phyloP scores from a whole-genome alignment of 371 early-diverging fungal genomes.

The Mucor circinelloides region DNA sequence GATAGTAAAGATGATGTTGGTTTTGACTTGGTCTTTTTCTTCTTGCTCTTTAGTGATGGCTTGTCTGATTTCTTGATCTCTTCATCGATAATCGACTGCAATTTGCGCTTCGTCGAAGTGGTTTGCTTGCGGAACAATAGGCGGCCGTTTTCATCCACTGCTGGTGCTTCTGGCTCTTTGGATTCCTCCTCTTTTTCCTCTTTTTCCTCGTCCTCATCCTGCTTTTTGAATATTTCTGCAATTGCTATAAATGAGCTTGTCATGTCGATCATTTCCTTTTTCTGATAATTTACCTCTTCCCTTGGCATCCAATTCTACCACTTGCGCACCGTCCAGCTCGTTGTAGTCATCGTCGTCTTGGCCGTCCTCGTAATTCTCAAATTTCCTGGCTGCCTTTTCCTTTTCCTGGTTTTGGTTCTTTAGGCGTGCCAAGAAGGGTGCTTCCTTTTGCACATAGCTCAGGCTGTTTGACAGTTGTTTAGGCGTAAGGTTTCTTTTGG shows the following conservation, averaged over 20 bases:
- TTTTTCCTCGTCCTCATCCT: conserved; percentile 15
- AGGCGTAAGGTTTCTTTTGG: conserved; percentile 43
- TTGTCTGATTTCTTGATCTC: conserved; percentile 23
- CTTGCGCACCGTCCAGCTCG: conserved; percentile 54
- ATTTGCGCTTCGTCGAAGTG: conserved; percentile 15
- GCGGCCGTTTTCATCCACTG: conserved; percentile 46
- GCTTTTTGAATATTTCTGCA: neutral
- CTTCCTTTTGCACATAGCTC: conserved; percentile 51
- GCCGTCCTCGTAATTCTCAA: conserved; percentile 45
- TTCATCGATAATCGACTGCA: conserved; percentile 23
- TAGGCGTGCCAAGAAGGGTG: conserved; percentile 46
- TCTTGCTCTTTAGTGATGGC: conserved; percentile 25
- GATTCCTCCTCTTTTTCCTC: conserved; percentile 18
- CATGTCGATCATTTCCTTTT: conserved; percentile 11
- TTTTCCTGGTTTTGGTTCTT: conserved; percentile 29
- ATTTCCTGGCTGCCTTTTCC: conserved; percentile 26
- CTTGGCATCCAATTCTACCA: conserved; percentile 43
- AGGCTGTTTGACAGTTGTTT: conserved; percentile 47
- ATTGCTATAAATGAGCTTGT: neutral
- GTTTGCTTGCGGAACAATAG: conserved; percentile 38
- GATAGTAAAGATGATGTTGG: conserved; percentile 29
- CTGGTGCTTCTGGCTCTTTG: conserved; percentile 29
- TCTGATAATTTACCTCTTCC: conserved; percentile 45
- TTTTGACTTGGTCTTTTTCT: conserved; percentile 31
- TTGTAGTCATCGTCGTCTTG: conserved; percentile 52